phyloP scores from a whole-genome alignment of 2,329 filamentous ascomycete genomes.

The Pestalotiopsis fici region DNA sequence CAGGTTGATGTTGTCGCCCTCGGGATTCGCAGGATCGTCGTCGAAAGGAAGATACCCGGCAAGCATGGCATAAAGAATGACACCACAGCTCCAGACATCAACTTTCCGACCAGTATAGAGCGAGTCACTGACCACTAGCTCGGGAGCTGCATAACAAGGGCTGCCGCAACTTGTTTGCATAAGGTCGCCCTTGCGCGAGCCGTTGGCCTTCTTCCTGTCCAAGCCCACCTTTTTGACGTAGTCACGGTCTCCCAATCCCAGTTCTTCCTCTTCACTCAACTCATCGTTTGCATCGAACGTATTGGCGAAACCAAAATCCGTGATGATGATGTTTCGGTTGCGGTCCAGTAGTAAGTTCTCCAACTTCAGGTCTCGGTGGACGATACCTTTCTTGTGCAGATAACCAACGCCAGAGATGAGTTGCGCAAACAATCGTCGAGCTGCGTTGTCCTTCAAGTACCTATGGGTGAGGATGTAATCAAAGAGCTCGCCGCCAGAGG shows the following conservation, averaged over 20 bases:
- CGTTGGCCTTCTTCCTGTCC: slow-evolving; percentile 75
- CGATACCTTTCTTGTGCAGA: slow-evolving; percentile 97
- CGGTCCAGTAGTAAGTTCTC: slow-evolving; percentile 94
- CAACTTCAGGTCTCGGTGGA: slow-evolving; percentile 93
- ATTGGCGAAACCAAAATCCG: slow-evolving; percentile 98
- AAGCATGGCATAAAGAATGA: slow-evolving; percentile 98
- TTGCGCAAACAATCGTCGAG: slow-evolving; percentile 89
- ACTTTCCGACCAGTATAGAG: slow-evolving; percentile 97
- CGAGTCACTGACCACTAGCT: slow-evolving; percentile 95
- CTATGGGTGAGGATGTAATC: slow-evolving; percentile 97
- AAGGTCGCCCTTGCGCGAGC: slow-evolving; percentile 82
- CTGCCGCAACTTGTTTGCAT: slow-evolving; percentile 99
- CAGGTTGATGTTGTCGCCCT: slow-evolving; percentile 98
- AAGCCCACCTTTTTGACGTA: slow-evolving; percentile 85
- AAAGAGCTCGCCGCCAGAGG: slow-evolving; percentile 95
- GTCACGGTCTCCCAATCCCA: slow-evolving; percentile 82
- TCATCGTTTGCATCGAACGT: slow-evolving; percentile 91
- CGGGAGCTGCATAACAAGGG: slow-evolving; percentile 95
- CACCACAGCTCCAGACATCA: slow-evolving; percentile 98
- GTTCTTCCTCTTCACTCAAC: slow-evolving; percentile 85
- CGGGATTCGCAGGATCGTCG: slow-evolving; percentile 95
- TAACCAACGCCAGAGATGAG: slow-evolving; percentile 96
- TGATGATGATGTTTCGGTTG: slow-evolving; percentile 99
- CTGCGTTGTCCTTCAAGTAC: slow-evolving; percentile 91
- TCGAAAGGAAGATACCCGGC: slow-evolving; percentile 97